Base-by-base conservation (phyloP, 257 asterid genomes). In the Ligustrum vulgare region DNA sequence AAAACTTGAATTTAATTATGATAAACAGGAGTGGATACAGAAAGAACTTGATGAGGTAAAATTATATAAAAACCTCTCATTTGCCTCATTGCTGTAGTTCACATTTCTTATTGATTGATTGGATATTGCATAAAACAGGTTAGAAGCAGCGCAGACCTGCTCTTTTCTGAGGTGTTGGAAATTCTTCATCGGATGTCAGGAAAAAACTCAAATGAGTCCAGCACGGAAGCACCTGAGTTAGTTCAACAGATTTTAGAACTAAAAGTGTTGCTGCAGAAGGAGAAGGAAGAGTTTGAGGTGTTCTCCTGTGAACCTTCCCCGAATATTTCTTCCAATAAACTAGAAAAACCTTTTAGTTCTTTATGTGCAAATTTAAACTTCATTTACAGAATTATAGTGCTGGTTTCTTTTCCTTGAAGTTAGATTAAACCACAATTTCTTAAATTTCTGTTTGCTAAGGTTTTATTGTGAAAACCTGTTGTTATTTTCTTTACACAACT, bases 241-340 rank as follows among this genome's bases (percentile, higher is more conserved):
- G 64, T 80, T 73, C 88, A 82, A 83, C 88, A 63, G 74, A 83
- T 86, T 66, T 65, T 81, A 35, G 92, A 84, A 75, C 82, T 92
- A 80, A 86, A 86, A 71, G 68, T 69, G 77, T 77, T 89, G 89
- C 82, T 85, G 78, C 88, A 82, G 76, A 82, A 75, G 85, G 97
- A 90, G 81, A 90, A 79, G 80, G 79, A 72, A 49, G 91, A 87
- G 76, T 86, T 90, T 86, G 93, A 90, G 96, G 97, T 92, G 71
- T 67, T 49, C 64, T 62, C 64, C 65, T 68, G 37, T 25, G 16
- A 23, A 25, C 34, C 25, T 60, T 60, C 67, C 35, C 35, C 6
- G 16, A 25, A 1, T 23, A 2, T 22, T 23, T 60, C 67, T 60
- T 5, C 35, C 18, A 23, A 60, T 25, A 22, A 10, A 8, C 20